phyloP scores from a whole-genome alignment of 148 eudicot genomes.

The Camellia japonica region DNA sequence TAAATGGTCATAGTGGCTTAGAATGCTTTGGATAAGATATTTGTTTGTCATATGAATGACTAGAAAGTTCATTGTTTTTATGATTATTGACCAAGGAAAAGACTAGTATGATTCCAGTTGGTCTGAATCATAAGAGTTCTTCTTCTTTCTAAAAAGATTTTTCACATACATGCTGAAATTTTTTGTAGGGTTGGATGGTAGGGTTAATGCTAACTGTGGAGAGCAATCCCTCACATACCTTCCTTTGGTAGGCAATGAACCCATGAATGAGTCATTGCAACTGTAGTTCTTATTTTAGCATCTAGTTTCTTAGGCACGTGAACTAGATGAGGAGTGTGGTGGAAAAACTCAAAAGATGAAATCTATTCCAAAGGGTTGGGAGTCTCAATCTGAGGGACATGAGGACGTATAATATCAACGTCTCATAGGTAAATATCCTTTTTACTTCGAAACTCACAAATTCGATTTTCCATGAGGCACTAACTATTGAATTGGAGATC shows the following conservation, averaged over 20 bases:
- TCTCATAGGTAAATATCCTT: too few relatives aligned
- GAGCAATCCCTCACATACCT: conserved; percentile 1
- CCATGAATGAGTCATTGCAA: neutral
- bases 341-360: neutral
- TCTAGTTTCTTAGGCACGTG: neutral
- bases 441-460: too few relatives aligned
- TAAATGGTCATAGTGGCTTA: neutral
- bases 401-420: neutral
- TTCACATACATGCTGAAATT: neutral
- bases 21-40: neutral
- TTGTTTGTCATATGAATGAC: neutral
- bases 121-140: neutral
- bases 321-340: neutral
- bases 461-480: too few relatives aligned
- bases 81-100: neutral
- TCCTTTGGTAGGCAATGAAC: neutral
- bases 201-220: neutral
- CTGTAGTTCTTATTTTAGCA: conserved; percentile 8
- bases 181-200: neutral
- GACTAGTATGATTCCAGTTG: neutral
- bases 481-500: too few relatives aligned
- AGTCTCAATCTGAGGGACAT: too few relatives aligned
- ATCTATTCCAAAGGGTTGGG: neutral
- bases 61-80: neutral
- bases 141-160: neutral